Percentiles rank a stretch among this genome's conserved stretches.
phyloP scores from a whole-genome alignment of 2,329 filamentous ascomycete genomes.

The Exophiala sideris region DNA sequence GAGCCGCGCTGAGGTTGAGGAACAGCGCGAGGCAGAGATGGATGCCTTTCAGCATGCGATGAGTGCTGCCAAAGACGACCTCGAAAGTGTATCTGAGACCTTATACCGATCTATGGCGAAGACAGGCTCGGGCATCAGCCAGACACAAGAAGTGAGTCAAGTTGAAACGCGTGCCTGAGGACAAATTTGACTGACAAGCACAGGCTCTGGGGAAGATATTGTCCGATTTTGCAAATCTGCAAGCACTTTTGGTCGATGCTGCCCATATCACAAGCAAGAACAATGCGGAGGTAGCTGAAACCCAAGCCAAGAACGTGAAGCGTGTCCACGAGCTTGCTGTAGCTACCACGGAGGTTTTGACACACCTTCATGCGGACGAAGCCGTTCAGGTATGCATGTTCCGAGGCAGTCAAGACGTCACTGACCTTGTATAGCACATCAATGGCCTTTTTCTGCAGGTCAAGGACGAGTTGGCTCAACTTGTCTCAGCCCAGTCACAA shows the following conservation, averaged over 20 bases:
- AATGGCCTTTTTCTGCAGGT: slow-evolving; percentile 8
- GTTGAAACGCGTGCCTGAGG: background rate
- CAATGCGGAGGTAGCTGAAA: slow-evolving; percentile 13
- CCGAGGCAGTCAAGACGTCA: background rate
- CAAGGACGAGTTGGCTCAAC: slow-evolving; percentile 4
- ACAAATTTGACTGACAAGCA: background rate
- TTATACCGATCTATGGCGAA: slow-evolving; percentile 11
- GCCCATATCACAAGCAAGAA: slow-evolving; percentile 3
- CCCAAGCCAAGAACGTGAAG: slow-evolving; percentile 16
- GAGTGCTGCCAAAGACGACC: slow-evolving; percentile 13
- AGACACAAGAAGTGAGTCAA: slow-evolving; percentile 13
- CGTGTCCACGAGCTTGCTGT: slow-evolving; percentile 17
- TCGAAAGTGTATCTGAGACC: slow-evolving; percentile 9
- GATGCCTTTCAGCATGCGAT: slow-evolving; percentile 7
- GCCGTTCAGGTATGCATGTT: slow-evolving; percentile 6
- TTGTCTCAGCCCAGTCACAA: slow-evolving; percentile 3
- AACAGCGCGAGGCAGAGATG: slow-evolving; percentile 10
- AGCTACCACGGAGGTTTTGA: slow-evolving; percentile 11
- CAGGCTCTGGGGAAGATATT: slow-evolving; percentile 14
- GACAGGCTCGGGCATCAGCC: slow-evolving; percentile 7
- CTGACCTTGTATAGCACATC: slow-evolving; percentile 10
- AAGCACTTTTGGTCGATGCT: slow-evolving; percentile 8
- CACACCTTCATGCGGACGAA: slow-evolving; percentile 8
- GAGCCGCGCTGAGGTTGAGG: slow-evolving; percentile 10
- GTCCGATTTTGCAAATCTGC: slow-evolving; percentile 15